A percentile compares a stretch with the other conserved stretches of the same genome.
These are phyloP conservation scores for Nakazawaea pomicola DNA, from an alignment of 805 yeast genomes.

Conservation along the genomic window DNA sequence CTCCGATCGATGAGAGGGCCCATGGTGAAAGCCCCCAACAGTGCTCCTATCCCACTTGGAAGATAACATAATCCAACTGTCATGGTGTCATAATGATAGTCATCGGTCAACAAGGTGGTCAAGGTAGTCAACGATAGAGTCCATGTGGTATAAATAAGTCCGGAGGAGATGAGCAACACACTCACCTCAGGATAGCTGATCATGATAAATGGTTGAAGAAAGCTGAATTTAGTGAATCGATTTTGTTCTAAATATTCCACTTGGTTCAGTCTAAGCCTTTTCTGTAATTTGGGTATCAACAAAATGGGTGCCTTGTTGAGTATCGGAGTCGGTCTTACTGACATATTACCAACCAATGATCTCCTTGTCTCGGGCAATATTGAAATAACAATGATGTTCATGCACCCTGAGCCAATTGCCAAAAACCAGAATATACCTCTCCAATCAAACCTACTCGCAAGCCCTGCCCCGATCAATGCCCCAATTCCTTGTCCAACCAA, in stretches of 20 bases:
- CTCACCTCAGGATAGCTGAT: constrained; percentile 38
- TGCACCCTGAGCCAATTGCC: constrained; percentile 55
- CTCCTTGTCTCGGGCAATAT: constrained; percentile 36
- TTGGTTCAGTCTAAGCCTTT: background rate
- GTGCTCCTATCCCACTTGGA: constrained; percentile 70
- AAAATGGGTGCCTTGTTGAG: constrained; percentile 12
- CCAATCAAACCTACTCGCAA: constrained; percentile 52
- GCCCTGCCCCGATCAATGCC: constrained; percentile 48
- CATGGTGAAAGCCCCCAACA: constrained; percentile 51
- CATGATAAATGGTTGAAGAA: constrained; percentile 37
- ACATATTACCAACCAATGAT: constrained; percentile 31
- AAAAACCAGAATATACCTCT: constrained; percentile 63
- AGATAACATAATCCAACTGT: constrained; percentile 71
- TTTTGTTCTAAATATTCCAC: constrained; percentile 20
- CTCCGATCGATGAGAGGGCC: constrained; percentile 54
- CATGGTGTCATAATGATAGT: constrained; percentile 47
- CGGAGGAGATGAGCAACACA: constrained; percentile 48
- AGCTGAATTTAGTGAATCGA: constrained; percentile 19
- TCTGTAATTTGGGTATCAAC: background rate
- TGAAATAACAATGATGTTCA: constrained; percentile 26
- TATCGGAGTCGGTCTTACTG: constrained; percentile 7
- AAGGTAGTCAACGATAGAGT: constrained; percentile 62
- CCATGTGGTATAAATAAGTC: constrained; percentile 66
- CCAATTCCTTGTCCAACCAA: constrained; percentile 68
- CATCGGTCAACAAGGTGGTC: constrained; percentile 44